Percentiles rank a stretch among this genome's conserved stretches.
These are phyloP conservation scores for Exophiala aquamarina DNA, from an alignment of 2,329 filamentous ascomycete species.

Conservation along the genomic window DNA sequence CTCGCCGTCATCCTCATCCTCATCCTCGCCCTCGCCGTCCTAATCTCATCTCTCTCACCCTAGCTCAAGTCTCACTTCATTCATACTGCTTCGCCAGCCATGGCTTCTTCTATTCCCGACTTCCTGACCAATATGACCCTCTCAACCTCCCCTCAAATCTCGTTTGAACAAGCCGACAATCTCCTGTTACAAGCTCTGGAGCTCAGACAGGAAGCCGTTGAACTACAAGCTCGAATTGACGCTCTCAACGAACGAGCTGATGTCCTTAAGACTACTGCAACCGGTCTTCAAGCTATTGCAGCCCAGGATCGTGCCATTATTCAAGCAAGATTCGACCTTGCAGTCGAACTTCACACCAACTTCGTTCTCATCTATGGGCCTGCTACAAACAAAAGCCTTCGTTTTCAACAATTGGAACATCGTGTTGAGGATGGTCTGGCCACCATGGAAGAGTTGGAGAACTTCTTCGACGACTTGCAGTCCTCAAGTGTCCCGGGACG, in stretches of 20 bases:
- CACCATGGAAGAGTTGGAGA: slow-evolving; percentile 12
- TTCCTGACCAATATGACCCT: slow-evolving; percentile 7
- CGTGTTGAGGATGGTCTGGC: slow-evolving; percentile 17
- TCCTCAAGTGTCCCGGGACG: too few species aligned
- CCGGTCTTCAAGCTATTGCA: slow-evolving; percentile 13
- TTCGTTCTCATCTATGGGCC: slow-evolving; percentile 3
- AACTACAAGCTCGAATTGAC: slow-evolving; percentile 7
- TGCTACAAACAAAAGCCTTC: background rate
- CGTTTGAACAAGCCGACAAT: slow-evolving; percentile 12
- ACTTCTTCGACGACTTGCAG: slow-evolving; percentile 2
- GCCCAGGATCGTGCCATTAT: slow-evolving; percentile 10
- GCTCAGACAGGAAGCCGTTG: slow-evolving; percentile 5
- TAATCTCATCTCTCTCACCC: background rate
- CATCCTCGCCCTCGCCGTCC: background rate
- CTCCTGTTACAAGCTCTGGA: slow-evolving; percentile 10
- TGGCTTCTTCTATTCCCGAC: slow-evolving; percentile 11
- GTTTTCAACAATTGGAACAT: slow-evolving; percentile 5
- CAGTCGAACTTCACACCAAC: slow-evolving; percentile 2
- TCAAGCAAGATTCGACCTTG: slow-evolving; percentile 8
- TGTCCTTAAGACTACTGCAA: slow-evolving; percentile 10
- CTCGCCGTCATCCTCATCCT: too few species aligned
- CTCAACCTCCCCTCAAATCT: slow-evolving; percentile 11
- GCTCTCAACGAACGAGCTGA: slow-evolving; percentile 10
- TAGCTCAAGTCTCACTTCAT: background rate
- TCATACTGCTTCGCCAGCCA: background rate